A percentile compares a stretch with the other conserved stretches of the same genome.
phyloP scores from a whole-genome alignment of 352 stramenopile genomes.

The Phytopythium boreale region DNA sequence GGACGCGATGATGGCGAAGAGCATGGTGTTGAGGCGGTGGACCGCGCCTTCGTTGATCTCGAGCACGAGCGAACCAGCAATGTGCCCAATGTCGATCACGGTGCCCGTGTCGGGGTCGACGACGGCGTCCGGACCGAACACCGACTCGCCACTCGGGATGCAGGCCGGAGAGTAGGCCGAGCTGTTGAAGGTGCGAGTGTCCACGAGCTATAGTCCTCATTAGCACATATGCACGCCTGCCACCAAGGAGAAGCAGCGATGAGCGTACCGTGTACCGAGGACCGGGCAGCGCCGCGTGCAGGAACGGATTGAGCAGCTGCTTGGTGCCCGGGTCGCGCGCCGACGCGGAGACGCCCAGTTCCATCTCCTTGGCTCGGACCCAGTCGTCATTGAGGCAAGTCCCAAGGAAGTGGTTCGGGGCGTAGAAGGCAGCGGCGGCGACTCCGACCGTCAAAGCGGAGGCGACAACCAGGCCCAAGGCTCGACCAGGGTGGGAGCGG shows the following conservation, averaged over 20 bases:
- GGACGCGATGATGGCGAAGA: slow-evolving; percentile 45
- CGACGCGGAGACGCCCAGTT: slow-evolving; percentile 21
- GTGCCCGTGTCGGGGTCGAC: slow-evolving; percentile 19
- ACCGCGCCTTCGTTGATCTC: slow-evolving; percentile 41
- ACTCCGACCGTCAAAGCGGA: neutral
- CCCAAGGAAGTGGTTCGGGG: slow-evolving; percentile 39
- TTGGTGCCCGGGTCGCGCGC: slow-evolving; percentile 20
- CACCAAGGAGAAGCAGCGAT: neutral
- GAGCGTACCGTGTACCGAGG: slow-evolving; percentile 25
- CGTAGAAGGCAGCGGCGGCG: slow-evolving; percentile 8
- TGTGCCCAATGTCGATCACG: slow-evolving; percentile 19
- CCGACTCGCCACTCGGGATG: slow-evolving; percentile 12
- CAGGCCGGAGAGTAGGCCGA: slow-evolving; percentile 29
- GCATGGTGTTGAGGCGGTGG: slow-evolving; percentile 30
- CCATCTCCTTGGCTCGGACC: slow-evolving; percentile 17
- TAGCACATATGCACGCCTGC: too few species aligned
- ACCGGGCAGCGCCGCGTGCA: slow-evolving; percentile 28
- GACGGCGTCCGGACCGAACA: slow-evolving; percentile 32
- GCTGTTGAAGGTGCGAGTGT: slow-evolving; percentile 20
- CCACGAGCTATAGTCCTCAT: slow-evolving; percentile 9
- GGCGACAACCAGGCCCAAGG: neutral
- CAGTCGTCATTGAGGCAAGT: slow-evolving; percentile 35
- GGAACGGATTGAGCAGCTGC: slow-evolving; percentile 23
- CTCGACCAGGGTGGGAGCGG: neutral
- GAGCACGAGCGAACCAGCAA: slow-evolving; percentile 36